A percentile compares a stretch with the other conserved stretches of the same genome.
Evolutionary conservation across 2,329 filamentous ascomycete species (phyloP).

Genomic region (Aspergillus sclerotialis): DNA sequence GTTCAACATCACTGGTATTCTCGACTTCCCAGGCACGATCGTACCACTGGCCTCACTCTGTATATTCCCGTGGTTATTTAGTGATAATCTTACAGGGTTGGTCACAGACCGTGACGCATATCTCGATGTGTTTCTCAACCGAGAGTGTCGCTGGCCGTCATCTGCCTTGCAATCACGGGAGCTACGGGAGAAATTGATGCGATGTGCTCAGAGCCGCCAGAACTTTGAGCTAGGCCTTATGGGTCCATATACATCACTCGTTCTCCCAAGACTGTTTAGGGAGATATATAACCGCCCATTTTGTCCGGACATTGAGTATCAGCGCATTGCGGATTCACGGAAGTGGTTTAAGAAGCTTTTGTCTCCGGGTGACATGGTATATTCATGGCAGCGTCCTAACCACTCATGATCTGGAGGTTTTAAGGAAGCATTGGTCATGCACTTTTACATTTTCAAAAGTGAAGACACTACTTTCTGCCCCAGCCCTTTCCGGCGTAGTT

Average conservation of each 20-base stretch:
- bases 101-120: neutral
- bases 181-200: neutral
- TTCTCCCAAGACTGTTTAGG: too few species aligned
- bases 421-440: too few species aligned
- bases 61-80: neutral
- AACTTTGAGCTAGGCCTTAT: neutral
- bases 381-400: too few species aligned
- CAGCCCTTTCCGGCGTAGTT: conserved; percentile 23
- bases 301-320: too few species aligned
- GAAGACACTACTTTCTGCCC: conserved; percentile 22
- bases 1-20: conserved; percentile 9
- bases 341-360: too few species aligned
- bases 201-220: neutral
- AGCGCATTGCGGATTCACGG: too few species aligned
- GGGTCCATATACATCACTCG: neutral
- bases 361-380: too few species aligned
- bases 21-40: conserved; percentile 9
- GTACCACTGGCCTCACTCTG: conserved; percentile 7
- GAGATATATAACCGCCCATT: too few species aligned
- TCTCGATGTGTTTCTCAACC: neutral
- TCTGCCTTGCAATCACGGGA: neutral
- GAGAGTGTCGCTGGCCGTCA: neutral
- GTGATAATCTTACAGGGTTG: neutral
- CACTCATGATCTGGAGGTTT: too few species aligned
- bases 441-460: conserved; percentile 22